A percentile compares a stretch with the other conserved stretches of the same genome.
phyloP scores from a whole-genome alignment of 2,329 filamentous ascomycete species.

The Ploettnerulaceae sp. region DNA sequence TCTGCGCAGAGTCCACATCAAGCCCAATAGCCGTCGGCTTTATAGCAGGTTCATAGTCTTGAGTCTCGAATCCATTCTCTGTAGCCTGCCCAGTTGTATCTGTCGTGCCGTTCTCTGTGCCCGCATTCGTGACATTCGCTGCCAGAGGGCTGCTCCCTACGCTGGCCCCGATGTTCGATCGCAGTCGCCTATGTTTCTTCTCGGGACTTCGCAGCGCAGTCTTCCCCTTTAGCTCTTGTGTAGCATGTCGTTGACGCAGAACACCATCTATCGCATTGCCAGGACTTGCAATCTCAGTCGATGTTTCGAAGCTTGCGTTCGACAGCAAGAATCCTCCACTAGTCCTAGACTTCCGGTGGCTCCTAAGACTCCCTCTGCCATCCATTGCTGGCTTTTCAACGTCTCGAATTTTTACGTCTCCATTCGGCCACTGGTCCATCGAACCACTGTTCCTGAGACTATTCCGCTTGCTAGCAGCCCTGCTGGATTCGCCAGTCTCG shows the following conservation, averaged over 20 bases:
- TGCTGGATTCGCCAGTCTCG: conserved; percentile 44
- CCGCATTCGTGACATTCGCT: conserved; percentile 21
- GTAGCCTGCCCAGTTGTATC: conserved; percentile 6
- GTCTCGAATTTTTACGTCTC: conserved; percentile 7
- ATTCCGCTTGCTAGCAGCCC: conserved; percentile 32
- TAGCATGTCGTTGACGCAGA: conserved; percentile 19
- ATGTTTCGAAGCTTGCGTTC: conserved; percentile 24
- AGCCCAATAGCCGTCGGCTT: conserved; percentile 35
- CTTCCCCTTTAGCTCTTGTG: conserved; percentile 29
- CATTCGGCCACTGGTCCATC: conserved; percentile 7
- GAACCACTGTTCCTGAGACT: conserved; percentile 16
- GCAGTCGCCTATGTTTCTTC: conserved; percentile 24
- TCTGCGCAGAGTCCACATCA: conserved; percentile 77
- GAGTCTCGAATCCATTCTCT: conserved; percentile 5
- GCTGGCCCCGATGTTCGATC: conserved; percentile 22
- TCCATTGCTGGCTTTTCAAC: conserved; percentile 14
- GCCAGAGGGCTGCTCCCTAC: conserved; percentile 29
- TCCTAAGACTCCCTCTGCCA: conserved; percentile 26
- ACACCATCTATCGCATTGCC: conserved; percentile 7
- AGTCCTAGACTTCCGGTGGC: conserved; percentile 26
- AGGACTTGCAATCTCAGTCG: conserved; percentile 3
- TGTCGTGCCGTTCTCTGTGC: conserved; percentile 4
- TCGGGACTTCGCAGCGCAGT: conserved; percentile 17
- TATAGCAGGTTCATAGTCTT: not conserved
- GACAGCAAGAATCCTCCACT: conserved; percentile 33